Evolutionary conservation across 495 filamentous ascomycete genomes (phyloP).

Genomic region (Zalerion maritima): DNA sequence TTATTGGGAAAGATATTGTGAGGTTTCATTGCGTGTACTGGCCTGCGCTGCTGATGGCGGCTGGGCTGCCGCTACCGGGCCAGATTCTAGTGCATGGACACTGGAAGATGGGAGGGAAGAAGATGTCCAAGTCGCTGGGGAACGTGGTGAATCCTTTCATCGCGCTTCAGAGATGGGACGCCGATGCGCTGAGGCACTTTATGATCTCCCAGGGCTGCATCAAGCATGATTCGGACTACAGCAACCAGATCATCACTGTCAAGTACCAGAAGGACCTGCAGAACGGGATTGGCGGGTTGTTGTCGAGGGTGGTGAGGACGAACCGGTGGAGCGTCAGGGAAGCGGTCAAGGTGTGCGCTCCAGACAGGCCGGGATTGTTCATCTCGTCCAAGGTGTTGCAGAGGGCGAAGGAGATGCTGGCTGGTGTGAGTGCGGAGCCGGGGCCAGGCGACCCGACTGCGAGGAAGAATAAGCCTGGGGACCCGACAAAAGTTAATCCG

Average conservation of each 20-base stretch:
- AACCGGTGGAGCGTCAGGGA: constrained; percentile 49
- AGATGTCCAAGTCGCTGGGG: constrained; percentile 92
- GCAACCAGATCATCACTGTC: constrained; percentile 57
- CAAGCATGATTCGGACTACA: constrained; percentile 64
- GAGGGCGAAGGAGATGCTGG: no score
- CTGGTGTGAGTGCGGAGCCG: no score
- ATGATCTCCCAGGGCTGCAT: constrained; percentile 65
- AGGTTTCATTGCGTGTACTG: constrained; percentile 97
- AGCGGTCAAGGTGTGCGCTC: constrained; percentile 32
- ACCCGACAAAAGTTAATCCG: constrained; percentile 3
- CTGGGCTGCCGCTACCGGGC: constrained; percentile 70
- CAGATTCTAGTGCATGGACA: constrained; percentile 79
- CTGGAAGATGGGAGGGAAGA: constrained; percentile 78
- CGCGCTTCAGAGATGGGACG: constrained; percentile 75
- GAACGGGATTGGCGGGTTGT: constrained; percentile 62
- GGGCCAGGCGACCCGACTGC: no score
- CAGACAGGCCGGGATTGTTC: not conserved
- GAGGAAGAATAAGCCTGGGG: no score
- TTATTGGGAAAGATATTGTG: constrained; percentile 92
- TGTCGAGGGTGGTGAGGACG: constrained; percentile 49
- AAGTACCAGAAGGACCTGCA: constrained; percentile 69
- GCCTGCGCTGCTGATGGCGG: constrained; percentile 87
- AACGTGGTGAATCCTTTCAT: constrained; percentile 94
- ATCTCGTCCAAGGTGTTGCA: constrained; percentile 2
- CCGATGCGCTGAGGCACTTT: constrained; percentile 81